Percentiles rank a stretch among this genome's conserved stretches.
These are phyloP conservation scores for Fusarium ramigenum DNA, from an alignment of 2,329 filamentous ascomycete genomes.

Conservation along the genomic window DNA sequence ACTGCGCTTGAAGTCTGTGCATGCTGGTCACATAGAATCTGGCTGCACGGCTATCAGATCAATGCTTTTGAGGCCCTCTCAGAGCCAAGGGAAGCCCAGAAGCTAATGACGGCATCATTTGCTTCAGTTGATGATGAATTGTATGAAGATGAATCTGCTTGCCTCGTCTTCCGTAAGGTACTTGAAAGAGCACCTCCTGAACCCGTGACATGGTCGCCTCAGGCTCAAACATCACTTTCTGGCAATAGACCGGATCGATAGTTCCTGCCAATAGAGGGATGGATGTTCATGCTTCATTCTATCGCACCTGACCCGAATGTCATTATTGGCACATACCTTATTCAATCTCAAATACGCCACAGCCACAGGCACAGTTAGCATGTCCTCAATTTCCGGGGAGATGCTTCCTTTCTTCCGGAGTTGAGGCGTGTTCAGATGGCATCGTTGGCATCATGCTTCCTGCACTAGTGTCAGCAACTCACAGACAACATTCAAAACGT, in stretches of 20 bases:
- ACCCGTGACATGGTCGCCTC: not conserved
- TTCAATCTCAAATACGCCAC: not conserved
- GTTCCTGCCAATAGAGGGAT: not conserved
- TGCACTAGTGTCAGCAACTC: conserved; percentile 3
- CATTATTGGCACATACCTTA: not conserved
- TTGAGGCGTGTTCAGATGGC: not conserved
- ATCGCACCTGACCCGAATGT: not conserved
- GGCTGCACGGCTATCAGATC: not conserved
- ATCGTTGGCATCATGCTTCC: conserved; percentile 19
- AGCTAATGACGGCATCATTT: conserved; percentile 9
- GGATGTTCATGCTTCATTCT: not conserved
- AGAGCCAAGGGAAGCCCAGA: not conserved
- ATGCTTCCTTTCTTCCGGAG: not conserved
- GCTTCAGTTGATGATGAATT: not conserved
- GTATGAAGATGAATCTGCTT: not conserved
- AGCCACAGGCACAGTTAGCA: not conserved
- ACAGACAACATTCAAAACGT: conserved; percentile 2
- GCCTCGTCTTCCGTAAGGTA: not conserved
- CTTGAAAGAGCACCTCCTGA: not conserved
- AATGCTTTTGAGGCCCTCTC: conserved; percentile 1
- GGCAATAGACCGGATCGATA: not conserved
- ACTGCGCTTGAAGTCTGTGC: conserved; percentile 21
- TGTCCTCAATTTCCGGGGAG: not conserved
- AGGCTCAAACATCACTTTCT: not conserved
- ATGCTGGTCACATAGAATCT: conserved; percentile 15